Base-by-base conservation (phyloP, 495 filamentous ascomycete species). In the Cercophora sp. region DNA sequence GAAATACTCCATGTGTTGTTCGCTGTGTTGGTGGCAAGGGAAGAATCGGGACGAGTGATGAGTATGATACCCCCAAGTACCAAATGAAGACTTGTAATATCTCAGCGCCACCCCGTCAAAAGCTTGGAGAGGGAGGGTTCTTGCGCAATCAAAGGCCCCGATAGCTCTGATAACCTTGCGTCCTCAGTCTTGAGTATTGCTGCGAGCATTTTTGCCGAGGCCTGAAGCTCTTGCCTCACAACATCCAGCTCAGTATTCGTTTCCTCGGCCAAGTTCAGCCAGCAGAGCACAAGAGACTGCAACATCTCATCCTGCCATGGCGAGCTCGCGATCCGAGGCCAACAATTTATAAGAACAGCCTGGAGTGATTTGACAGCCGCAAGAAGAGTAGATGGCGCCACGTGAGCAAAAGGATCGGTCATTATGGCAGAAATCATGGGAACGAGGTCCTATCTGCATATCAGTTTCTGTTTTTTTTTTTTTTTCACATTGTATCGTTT, bases 251-350 rank as follows among this genome's bases (percentile, higher is more conserved):
- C n/a, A n/a, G n/a, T n/a, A n/a, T n/a, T n/a, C n/a, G n/a, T n/a
- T n/a, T 82, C 75, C 3, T 81, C 77, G 5, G 62, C 43, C 11
- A 84, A 55, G 58, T 81, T 78, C 4, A 82, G 58, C 88, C 89
- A 96, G 61, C 85, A 85, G 2, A 84, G 59, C 22, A 76, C 71
- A 0, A 90, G 51, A 0, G 74, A 83, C 37, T 76, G 81, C 45
- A 95, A 53, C 13, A 94, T 67, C 63, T 91, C 87, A n/a, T 79
- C 82, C 22, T 79, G 72, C 72, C 85, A 85, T n/a, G 56, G 60
- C 15, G 62, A 51, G 35, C 63, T 60, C 56, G 70, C 75, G 15
- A 96, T 68, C 0, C 90, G 74, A 9, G 87, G 84, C 82, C 93
- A 92, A n/a, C 79, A 81, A 37, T 75, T 85, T 19, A 79, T 54